Evolutionary conservation across 768 basidiomycete species (phyloP), one percentile per base, ranked within the genome.

Genomic region (Russula vinacea): DNA sequence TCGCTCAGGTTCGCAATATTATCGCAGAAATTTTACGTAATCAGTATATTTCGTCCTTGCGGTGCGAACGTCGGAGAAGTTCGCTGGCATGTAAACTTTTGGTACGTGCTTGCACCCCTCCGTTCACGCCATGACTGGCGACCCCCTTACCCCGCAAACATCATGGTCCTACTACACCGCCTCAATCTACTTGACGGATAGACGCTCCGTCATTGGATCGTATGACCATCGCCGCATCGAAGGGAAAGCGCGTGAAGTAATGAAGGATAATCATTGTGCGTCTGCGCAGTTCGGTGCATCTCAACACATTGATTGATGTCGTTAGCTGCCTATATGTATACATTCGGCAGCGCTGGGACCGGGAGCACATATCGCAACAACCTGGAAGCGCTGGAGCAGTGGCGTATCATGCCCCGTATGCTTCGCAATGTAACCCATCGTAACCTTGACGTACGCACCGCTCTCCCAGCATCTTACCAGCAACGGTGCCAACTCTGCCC

Each of bases 301-400:
- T n/a, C 24, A 29, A 33, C 50, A 8, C 40, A 49, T 33, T n/a
- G n/a, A 55, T 39, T 22, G 2, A 37, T 14, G 24, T 29, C 29
- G 29, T n/a, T 11, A 90, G 85, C 61, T 75, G 80, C 89, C 10
- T 94, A 86, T 76, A 78, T 84, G 75, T 94, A 92, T 70, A 86
- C 87, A 2, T 83, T 82, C 60, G 90, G 89, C 49, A 89, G 84
- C 66, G 91, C 92, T 16, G 93, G 92, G 1, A 81, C 83, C 2
- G 78, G 79, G 60, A 77, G 80, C 33, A 94, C 93, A 1, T 83
- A 88, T 29, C 29, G 29, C 29, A 29, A 29, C 29, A 29, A 29
- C 29, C 29, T 29, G 29, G 29, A 29, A 5, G 29, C 29, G 29
- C 29, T 29, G 29, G 29, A 29, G 29, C 29, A 29, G 29, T 29